Conservation (phyloP, 2,329 filamentous ascomycete genomes). For the Trichoderma harzianum region DNA sequence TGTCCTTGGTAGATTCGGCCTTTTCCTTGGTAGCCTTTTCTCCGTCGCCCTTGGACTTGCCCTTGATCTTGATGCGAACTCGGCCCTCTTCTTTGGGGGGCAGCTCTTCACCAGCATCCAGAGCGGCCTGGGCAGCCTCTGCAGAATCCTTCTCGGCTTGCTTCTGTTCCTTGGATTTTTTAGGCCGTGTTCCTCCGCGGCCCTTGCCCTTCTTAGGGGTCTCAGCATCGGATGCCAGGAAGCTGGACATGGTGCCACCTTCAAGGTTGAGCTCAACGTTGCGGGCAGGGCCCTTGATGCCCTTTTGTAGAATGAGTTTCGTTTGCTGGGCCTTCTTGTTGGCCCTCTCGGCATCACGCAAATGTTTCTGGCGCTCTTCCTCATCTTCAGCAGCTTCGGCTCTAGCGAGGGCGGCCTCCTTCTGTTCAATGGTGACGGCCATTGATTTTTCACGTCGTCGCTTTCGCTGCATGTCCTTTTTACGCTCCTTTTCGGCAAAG, state of each 20-base stretch:
- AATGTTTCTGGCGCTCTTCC: slow-evolving; percentile 72
- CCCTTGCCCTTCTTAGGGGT: slow-evolving; percentile 51
- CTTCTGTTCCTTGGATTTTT: slow-evolving; percentile 89
- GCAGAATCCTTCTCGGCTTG: slow-evolving; percentile 78
- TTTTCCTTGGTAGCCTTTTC: slow-evolving; percentile 41
- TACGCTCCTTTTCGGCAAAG: slow-evolving; percentile 94
- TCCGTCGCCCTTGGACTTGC: slow-evolving; percentile 43
- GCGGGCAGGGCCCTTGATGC: slow-evolving; percentile 72
- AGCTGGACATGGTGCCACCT: slow-evolving; percentile 80
- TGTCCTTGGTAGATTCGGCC: slow-evolving; percentile 51
- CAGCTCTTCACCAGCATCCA: slow-evolving; percentile 74
- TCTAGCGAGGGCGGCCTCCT: slow-evolving; percentile 75
- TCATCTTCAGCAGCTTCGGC: slow-evolving; percentile 78
- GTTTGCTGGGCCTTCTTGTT: slow-evolving; percentile 92
- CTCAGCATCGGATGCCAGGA: slow-evolving; percentile 64
- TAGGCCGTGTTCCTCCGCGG: slow-evolving; percentile 65
- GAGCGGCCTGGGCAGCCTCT: slow-evolving; percentile 79
- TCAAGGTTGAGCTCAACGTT: slow-evolving; percentile 76
- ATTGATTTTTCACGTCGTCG: slow-evolving; percentile 93
- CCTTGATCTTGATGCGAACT: slow-evolving; percentile 63
- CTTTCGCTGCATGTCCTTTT: slow-evolving; percentile 99
- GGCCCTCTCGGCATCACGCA: slow-evolving; percentile 82
- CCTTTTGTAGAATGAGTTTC: slow-evolving; percentile 80
- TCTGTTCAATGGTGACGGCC: slow-evolving; percentile 86
- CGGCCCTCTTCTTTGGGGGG: slow-evolving; percentile 55